Evolutionary conservation across 495 filamentous ascomycete genomes (phyloP), one percentile per base, ranked within the genome.

Genomic region (Chlorociboria aeruginascens): DNA sequence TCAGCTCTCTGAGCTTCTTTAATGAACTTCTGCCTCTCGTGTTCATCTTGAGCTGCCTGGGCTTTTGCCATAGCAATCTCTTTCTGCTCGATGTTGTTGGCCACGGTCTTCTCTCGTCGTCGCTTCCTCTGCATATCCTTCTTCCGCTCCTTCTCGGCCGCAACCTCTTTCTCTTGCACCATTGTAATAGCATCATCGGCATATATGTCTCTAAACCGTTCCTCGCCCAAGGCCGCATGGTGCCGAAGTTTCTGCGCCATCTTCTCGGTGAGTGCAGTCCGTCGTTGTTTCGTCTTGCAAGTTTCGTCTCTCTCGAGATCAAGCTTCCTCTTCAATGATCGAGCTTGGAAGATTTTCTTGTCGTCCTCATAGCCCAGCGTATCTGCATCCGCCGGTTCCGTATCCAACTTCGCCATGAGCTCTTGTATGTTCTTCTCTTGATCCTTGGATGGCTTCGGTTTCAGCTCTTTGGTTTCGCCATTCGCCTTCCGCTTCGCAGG

Each of bases 121-220:
- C 92, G 80, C 68, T 96, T 97, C 20, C 93, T 83, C 59, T 99
- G 92, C 85, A 96, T 95, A 53, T 97, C 92, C 69, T 99, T 99
- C 73, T 99, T 99, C 28, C 93, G 86, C 65, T 97, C 93, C 63
- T 97, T 99, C 61, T 99, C 92, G 41, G 92, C 88, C 47, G 84
- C 83, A 7, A 95, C 72, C 61, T 96, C 92, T 52, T 85, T 85
- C 46, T 84, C 80, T 50, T 92, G 85, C 1, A 98, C 90, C 55
- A 94, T 82, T 38, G 83, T 76, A 44, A 89, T 70, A 13, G 89
- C 92, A 11, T 79, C 80, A 4, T 78, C 71, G 56, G 67, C 71
- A 51, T 73, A 59, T 7, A 69, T 41, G 11, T 70, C 65, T 42
- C 70, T 65, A 49, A 66, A 76, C 17, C 73, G 66, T 16, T 65